Evolutionary conservation across 169 alveolate species (phyloP).

Genomic region (Plasmodium ovale): DNA sequence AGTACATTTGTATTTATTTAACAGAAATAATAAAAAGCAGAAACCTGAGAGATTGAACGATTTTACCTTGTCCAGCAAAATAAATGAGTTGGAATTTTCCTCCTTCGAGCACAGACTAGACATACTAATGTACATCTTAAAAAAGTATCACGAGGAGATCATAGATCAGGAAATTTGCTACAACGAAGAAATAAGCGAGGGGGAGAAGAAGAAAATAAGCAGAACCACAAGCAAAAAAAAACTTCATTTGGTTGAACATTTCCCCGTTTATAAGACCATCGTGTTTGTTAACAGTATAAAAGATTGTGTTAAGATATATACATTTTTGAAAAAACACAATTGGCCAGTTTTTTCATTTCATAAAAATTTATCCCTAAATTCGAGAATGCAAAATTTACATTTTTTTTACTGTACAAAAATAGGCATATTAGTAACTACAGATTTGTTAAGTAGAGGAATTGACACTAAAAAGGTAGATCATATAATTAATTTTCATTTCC

Average conservation of each 20-base stretch:
- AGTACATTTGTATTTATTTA: slow-evolving; percentile 18
- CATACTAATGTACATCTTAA: slow-evolving; percentile 39
- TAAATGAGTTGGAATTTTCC: slow-evolving; percentile 40
- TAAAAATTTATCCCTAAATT: slow-evolving; percentile 79
- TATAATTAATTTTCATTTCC: slow-evolving; percentile 83
- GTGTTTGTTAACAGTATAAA: slow-evolving; percentile 57
- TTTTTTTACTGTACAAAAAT: slow-evolving; percentile 34
- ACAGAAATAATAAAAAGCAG: neutral
- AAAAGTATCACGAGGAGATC: slow-evolving; percentile 38
- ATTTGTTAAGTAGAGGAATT: slow-evolving; percentile 82
- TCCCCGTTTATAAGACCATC: slow-evolving; percentile 35
- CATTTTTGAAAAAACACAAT: slow-evolving; percentile 70
- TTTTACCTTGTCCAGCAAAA: slow-evolving; percentile 35
- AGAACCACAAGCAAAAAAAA: neutral
- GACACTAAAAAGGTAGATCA: slow-evolving; percentile 78
- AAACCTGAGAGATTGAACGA: slow-evolving; percentile 17
- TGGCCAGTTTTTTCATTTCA: slow-evolving; percentile 86
- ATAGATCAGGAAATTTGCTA: neutral
- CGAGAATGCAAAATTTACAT: slow-evolving; percentile 82
- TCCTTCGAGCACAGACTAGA: slow-evolving; percentile 69
- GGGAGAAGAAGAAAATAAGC: neutral
- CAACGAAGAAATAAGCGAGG: neutral
- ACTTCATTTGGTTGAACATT: slow-evolving; percentile 5
- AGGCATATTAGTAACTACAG: slow-evolving; percentile 81
- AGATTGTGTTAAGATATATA: slow-evolving; percentile 43